Evolutionary conservation across 345 rosid genomes (phyloP).

Genomic region (Lepidium africanum): DNA sequence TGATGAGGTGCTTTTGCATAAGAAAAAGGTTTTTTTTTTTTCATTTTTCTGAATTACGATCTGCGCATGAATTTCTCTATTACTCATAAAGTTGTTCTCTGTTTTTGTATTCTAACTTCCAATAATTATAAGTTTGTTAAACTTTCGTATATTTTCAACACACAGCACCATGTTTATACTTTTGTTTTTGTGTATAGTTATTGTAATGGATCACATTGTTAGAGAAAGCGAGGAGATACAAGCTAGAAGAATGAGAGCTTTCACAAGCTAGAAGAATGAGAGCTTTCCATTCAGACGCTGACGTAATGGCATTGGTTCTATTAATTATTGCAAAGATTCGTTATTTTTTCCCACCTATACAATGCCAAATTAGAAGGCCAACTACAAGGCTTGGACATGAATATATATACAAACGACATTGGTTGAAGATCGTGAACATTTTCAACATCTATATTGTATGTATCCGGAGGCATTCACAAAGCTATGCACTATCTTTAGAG

Average conservation of each 20-base stretch:
- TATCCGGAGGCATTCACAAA: neutral
- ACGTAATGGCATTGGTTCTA: neutral
- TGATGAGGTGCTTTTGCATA: too few relatives aligned
- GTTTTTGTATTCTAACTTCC: too few relatives aligned
- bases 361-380: neutral
- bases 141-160: too few relatives aligned
- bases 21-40: too few relatives aligned
- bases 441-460: neutral
- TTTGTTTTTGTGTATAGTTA: neutral
- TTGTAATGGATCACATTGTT: neutral
- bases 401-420: neutral
- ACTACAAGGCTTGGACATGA: neutral
- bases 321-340: neutral
- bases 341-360: neutral
- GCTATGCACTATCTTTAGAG: neutral
- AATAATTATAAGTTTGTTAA: too few relatives aligned
- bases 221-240: neutral
- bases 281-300: neutral
- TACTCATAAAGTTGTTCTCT: too few relatives aligned
- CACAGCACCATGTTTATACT: neutral
- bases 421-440: neutral
- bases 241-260: neutral
- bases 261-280: too few relatives aligned
- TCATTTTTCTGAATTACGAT: too few relatives aligned
- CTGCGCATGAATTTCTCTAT: too few relatives aligned